Evolutionary conservation across 2,329 filamentous ascomycete genomes (phyloP), one percentile per base, ranked within the genome.

Genomic region (Alternaria novae-zelandiae): DNA sequence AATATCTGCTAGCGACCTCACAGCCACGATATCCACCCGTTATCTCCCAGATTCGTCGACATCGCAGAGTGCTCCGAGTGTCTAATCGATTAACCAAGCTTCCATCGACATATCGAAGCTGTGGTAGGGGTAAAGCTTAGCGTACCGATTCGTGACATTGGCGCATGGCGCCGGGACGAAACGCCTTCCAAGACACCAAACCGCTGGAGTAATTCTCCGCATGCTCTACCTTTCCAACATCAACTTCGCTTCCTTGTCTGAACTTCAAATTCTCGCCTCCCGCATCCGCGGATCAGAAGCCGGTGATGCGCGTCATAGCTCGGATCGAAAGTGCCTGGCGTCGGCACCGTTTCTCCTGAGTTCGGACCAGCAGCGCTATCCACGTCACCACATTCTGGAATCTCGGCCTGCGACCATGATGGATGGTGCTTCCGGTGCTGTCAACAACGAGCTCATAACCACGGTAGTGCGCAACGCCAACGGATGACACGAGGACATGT

Each of bases 311-410:
- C 55, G 65, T 63, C 65, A 65, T 61, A 57, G 63, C 59, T 28
- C 59, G 57, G 36, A 59, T 58, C 61, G 36, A 62, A 49, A 30
- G 46, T 59, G 36, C 55, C 61, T 60, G 61, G 63, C 55, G 57
- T 62, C 61, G 62, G 62, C 57, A 64, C 58, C 63, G 60, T 57
- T 47, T 70, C 67, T 57, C 69, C 67, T 70, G 61, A 70, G 60
- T 65, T 63, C 57, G 63, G 66, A 54, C 63, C 60, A 59, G 50
- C 59, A 61, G 46, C 54, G 62, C 67, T 63, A 49, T 67, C 69
- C 67, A 69, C 69, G 69, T 71, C 69, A 71, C 67, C 66, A 55
- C 13, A 55, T 45, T 36, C 57, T 61, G 28, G 49, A 53, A 53
- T 41, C 20, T 53, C 49, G 49, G 49, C 49, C 36, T 41, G 36